These are phyloP conservation scores for Zasmidium citrigriseum DNA, from an alignment of 2,329 filamentous ascomycete genomes.

Conservation along the genomic window DNA sequence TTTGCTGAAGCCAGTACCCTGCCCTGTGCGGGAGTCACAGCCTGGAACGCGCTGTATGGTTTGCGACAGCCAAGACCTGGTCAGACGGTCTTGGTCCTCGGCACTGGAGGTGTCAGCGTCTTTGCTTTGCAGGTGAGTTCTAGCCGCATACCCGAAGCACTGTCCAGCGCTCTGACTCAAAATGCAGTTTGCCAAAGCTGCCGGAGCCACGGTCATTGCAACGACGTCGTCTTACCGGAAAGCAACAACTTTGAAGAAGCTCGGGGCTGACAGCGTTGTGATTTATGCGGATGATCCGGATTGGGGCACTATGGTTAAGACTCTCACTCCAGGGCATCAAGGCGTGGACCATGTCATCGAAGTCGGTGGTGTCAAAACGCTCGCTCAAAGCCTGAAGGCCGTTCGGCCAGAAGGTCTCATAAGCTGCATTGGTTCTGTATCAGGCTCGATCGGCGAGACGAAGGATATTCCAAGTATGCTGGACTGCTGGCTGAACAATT, in stretches of 20 bases:
- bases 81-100: constrained; percentile 31
- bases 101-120: constrained; percentile 68
- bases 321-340: constrained; percentile 49
- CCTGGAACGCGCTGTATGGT: constrained; percentile 3
- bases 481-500: background rate
- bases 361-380: background rate
- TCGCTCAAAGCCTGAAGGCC: background rate
- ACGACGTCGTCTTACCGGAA: constrained; percentile 57
- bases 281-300: constrained; percentile 56
- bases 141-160: background rate
- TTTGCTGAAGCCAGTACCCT: constrained; percentile 1
- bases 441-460: background rate
- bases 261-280: constrained; percentile 58
- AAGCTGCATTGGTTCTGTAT: background rate
- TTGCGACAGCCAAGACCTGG: background rate
- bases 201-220: constrained; percentile 58
- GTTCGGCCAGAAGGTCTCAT: background rate
- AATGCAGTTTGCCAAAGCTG: constrained; percentile 51
- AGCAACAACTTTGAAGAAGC: constrained; percentile 50
- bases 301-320: constrained; percentile 58
- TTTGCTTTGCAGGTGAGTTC: constrained; percentile 54
- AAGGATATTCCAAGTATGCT: background rate
- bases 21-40: background rate
- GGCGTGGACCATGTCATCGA: constrained; percentile 63
- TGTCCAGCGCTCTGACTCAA: background rate